Conservation (phyloP, 148 eudicot genomes). For the Persicaria maculosa region DNA sequence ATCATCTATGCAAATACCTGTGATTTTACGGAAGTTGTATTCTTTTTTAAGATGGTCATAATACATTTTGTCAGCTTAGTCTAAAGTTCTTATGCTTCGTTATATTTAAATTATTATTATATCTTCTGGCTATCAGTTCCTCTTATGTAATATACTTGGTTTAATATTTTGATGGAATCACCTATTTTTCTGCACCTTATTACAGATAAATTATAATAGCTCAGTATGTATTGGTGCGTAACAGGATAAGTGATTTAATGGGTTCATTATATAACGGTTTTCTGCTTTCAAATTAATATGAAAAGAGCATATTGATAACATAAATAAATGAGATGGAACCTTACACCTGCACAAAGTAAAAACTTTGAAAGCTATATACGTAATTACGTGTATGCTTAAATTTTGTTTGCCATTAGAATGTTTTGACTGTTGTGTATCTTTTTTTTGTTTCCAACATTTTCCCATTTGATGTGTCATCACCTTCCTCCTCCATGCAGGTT, state of each 20-base stretch:
- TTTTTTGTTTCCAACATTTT: background rate
- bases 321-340: background rate
- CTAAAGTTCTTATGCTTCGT: background rate
- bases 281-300: background rate
- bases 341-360: background rate
- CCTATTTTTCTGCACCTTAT: background rate
- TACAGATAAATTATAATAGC: background rate
- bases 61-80: background rate
- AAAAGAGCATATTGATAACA: background rate
- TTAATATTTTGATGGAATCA: background rate
- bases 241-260: background rate
- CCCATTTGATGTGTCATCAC: background rate
- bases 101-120: background rate
- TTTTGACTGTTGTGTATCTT: background rate
- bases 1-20: background rate
- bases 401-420: background rate
- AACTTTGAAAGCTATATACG: background rate
- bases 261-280: background rate
- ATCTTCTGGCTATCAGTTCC: background rate
- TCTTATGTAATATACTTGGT: background rate
- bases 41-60: background rate
- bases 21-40: background rate
- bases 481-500: conserved; percentile 34
- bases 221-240: background rate
- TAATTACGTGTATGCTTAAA: background rate